These are phyloP conservation scores for Acmispon strigosus DNA, from an alignment of 306 rosid species.

Conservation along the genomic window DNA sequence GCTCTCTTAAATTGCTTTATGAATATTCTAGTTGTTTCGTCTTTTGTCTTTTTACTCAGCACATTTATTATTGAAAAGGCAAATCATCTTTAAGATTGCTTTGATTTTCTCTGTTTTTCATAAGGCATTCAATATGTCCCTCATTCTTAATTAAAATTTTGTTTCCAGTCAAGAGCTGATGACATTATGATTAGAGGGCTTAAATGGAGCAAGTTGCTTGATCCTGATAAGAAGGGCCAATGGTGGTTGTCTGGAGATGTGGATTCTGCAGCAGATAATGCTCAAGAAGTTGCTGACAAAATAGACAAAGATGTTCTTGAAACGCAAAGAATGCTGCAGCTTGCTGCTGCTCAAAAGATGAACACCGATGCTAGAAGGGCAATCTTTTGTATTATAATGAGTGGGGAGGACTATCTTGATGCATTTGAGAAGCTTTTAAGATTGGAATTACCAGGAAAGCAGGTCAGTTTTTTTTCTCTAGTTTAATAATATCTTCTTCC, in stretches of 20 bases:
- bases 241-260: conserved; percentile 81
- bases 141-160: conserved; percentile 7
- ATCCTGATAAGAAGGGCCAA: conserved; percentile 83
- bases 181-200: conserved; percentile 65
- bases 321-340: conserved; percentile 79
- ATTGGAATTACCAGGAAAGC: conserved; percentile 81
- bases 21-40: not conserved
- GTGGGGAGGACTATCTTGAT: conserved; percentile 86
- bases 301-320: conserved; percentile 80
- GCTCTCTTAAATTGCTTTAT: not conserved
- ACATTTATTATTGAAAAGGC: not conserved
- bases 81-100: not conserved
- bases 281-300: conserved; percentile 61
- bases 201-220: conserved; percentile 81
- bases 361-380: conserved; percentile 88
- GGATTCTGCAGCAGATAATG: conserved; percentile 41
- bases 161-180: conserved; percentile 64
- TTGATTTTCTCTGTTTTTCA: conserved; percentile 7
- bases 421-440: conserved; percentile 93
- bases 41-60: not conserved
- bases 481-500: not conserved
- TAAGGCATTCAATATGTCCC: not conserved
- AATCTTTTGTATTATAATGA: conserved; percentile 90
- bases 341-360: conserved; percentile 90
- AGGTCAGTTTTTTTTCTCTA: conserved; percentile 33